Conservation (phyloP, 768 basidiomycete species). For the Trametes gibbosa region DNA sequence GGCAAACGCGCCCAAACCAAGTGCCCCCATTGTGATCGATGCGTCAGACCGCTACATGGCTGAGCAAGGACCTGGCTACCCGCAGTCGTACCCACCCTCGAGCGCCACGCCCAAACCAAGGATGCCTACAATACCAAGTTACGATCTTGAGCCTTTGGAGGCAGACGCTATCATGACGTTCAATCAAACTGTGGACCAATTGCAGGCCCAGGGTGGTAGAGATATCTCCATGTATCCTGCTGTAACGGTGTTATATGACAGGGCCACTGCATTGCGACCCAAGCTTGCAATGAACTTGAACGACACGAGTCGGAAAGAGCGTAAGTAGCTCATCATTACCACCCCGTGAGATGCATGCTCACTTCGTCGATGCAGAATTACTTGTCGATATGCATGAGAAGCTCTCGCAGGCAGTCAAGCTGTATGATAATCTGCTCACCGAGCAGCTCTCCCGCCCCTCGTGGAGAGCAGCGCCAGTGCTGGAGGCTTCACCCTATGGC, state of each 20-base stretch:
- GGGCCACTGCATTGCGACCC: slow-evolving; percentile 72
- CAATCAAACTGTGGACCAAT: slow-evolving; percentile 85
- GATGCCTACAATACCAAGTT: slow-evolving; percentile 59
- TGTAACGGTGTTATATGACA: slow-evolving; percentile 81
- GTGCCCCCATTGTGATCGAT: slow-evolving; percentile 66
- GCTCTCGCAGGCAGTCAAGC: slow-evolving; percentile 84
- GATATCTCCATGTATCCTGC: slow-evolving; percentile 83
- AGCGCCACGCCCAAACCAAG: slow-evolving; percentile 39
- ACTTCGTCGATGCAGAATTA: slow-evolving; percentile 51
- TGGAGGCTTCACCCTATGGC: slow-evolving; percentile 23
- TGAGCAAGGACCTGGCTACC: slow-evolving; percentile 33
- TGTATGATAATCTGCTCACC: slow-evolving; percentile 88
- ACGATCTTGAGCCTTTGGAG: slow-evolving; percentile 82
- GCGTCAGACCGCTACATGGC: slow-evolving; percentile 37
- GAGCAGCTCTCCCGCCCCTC: slow-evolving; percentile 74
- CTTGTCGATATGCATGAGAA: slow-evolving; percentile 94
- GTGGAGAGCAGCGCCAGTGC: slow-evolving; percentile 42
- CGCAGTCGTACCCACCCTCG: slow-evolving; percentile 46
- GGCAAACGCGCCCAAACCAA: slow-evolving; percentile 70
- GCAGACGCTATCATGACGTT: slow-evolving; percentile 87
- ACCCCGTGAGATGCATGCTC: neutral
- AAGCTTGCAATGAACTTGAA: slow-evolving; percentile 83
- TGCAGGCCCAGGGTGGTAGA: slow-evolving; percentile 70
- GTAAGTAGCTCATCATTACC: slow-evolving; percentile 40
- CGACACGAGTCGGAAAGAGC: slow-evolving; percentile 82